phyloP scores from a whole-genome alignment of 1,139 yeast genomes.

The Debaryomyces sp. region DNA sequence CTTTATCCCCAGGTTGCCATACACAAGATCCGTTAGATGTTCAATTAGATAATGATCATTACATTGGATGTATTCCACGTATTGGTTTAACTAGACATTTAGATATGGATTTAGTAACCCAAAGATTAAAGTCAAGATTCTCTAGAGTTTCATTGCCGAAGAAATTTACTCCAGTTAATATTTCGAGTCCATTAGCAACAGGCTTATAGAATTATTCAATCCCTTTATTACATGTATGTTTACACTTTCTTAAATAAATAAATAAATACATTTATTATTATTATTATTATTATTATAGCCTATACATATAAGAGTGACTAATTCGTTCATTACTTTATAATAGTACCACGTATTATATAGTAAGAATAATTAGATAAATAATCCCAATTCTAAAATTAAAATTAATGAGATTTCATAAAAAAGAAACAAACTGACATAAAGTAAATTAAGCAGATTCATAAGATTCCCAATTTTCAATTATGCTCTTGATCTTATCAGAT shows the following conservation, averaged over 20 bases:
- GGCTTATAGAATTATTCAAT: constrained; percentile 20
- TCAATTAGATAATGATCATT: constrained; percentile 93
- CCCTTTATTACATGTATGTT: not conserved
- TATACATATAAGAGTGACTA: not conserved
- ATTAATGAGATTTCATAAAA: not conserved
- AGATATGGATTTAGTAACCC: constrained; percentile 88
- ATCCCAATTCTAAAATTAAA: not conserved
- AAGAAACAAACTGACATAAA: not conserved
- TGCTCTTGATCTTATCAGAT: constrained; percentile 85
- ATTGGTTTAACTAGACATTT: constrained; percentile 88
- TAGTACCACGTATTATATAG: constrained; percentile 8
- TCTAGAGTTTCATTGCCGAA: constrained; percentile 88
- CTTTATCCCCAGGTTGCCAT: constrained; percentile 96
- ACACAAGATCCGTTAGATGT: constrained; percentile 97
- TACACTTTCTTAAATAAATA: not conserved
- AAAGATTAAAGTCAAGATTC: constrained; percentile 79
- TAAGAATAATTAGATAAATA: not conserved
- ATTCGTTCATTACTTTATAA: not conserved
- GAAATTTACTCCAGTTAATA: constrained; percentile 87
- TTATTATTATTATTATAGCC: not conserved
- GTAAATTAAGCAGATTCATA: constrained; percentile 53
- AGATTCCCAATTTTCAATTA: constrained; percentile 93
- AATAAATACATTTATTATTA: not conserved
- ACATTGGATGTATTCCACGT: constrained; percentile 93
- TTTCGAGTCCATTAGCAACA: constrained; percentile 61